Conservation (phyloP, 2,329 filamentous ascomycete species). For the Pestalotiopsis sp. region DNA sequence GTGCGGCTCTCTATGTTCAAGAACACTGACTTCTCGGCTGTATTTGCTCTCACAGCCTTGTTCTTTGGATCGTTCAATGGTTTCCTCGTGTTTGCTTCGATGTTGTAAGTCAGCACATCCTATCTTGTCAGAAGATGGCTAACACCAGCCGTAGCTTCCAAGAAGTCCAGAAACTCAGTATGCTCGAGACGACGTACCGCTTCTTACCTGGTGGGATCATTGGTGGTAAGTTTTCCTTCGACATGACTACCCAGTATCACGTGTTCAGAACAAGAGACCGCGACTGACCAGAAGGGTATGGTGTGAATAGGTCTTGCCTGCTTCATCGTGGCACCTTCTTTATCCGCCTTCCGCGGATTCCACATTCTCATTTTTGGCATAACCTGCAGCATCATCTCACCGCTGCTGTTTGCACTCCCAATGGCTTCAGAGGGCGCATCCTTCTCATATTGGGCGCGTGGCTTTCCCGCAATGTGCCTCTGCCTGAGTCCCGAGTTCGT, state of each 20-base stretch:
- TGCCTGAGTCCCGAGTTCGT: background rate
- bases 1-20: background rate
- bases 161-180: background rate
- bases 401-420: background rate
- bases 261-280: background rate
- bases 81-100: background rate
- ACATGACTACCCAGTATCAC: background rate
- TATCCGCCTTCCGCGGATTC: background rate
- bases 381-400: background rate
- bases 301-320: background rate
- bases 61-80: conserved; percentile 3
- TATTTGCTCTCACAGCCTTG: background rate
- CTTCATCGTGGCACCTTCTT: background rate
- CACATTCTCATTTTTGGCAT: background rate
- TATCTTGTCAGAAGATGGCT: background rate
- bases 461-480: background rate
- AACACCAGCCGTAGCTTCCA: background rate
- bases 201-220: background rate
- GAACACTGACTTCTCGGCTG: background rate
- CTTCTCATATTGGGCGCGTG: background rate
- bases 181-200: background rate
- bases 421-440: background rate
- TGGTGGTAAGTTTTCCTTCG: background rate
- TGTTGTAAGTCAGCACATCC: background rate
- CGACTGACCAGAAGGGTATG: background rate